Conservation (phyloP, 257 asterid genomes). For the Capsicum pubescens region DNA sequence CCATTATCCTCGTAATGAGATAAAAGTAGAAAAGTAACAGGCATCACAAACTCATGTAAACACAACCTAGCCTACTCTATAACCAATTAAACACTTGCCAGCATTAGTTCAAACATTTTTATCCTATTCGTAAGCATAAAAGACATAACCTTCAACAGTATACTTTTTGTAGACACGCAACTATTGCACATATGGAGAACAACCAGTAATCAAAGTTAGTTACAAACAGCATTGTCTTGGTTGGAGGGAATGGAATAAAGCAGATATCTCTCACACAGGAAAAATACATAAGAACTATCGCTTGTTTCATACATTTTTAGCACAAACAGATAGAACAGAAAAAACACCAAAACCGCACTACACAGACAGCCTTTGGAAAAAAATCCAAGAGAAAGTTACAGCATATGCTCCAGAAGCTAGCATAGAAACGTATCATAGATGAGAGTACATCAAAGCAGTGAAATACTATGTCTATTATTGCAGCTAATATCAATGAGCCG, state of each 20-base stretch:
- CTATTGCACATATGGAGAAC: neutral
- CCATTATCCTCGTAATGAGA: conserved; percentile 15
- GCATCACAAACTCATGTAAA: conserved; percentile 9
- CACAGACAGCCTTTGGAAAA: neutral
- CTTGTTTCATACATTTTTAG: neutral
- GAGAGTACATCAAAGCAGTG: conserved; percentile 16
- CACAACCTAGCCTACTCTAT: conserved; percentile 7
- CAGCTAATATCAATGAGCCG: no score
- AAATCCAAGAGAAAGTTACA: neutral
- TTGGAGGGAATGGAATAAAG: conserved; percentile 25
- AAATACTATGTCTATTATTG: neutral
- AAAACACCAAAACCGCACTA: neutral
- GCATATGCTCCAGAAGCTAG: neutral
- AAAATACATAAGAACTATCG: conserved; percentile 5
- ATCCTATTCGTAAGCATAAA: conserved; percentile 1
- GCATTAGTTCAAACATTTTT: neutral
- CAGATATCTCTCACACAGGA: neutral
- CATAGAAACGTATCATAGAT: conserved; percentile 8
- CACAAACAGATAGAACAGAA: neutral
- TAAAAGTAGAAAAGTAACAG: neutral
- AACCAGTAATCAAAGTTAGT: neutral
- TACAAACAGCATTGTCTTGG: conserved; percentile 9
- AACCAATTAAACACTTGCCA: neutral
- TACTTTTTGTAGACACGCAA: conserved; percentile 15
- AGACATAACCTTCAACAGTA: neutral